A percentile compares a stretch with the other conserved stretches of the same genome.
Evolutionary conservation across 768 basidiomycete genomes (phyloP).

Genomic region (Russula brevipes): DNA sequence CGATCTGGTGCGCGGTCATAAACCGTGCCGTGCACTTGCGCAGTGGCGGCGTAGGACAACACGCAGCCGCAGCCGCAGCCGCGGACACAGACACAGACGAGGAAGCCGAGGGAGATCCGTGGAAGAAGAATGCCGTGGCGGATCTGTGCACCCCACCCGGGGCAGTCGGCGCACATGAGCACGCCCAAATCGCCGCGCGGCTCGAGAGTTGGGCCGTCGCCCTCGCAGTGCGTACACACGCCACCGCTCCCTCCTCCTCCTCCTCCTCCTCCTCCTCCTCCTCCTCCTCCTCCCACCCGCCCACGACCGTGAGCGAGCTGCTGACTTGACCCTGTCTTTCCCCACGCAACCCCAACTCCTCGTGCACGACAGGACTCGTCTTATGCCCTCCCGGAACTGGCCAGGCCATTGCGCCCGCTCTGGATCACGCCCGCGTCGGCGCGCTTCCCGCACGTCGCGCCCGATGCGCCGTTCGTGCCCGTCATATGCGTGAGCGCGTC

Average conservation of each 20-base stretch:
- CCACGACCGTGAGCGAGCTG: too few species aligned
- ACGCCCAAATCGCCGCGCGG: slow-evolving; percentile 62
- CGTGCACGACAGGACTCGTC: slow-evolving; percentile 54
- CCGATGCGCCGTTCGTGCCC: slow-evolving; percentile 46
- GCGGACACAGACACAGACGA: background rate
- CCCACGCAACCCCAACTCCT: too few species aligned
- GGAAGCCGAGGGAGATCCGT: background rate
- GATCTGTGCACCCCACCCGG: slow-evolving; percentile 65
- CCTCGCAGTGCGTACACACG: slow-evolving; percentile 51
- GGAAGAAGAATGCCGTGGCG: slow-evolving; percentile 38
- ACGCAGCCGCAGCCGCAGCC: background rate
- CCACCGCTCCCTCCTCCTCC: background rate
- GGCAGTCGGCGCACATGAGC: slow-evolving; percentile 68
- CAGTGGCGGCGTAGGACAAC: background rate
- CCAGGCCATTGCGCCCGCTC: slow-evolving; percentile 69
- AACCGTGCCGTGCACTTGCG: slow-evolving; percentile 54
- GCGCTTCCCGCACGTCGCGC: slow-evolving; percentile 40
- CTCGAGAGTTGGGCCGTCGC: slow-evolving; percentile 62
- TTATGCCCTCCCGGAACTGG: slow-evolving; percentile 57
- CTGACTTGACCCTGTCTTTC: too few species aligned
- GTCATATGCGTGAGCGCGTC: slow-evolving; percentile 87
- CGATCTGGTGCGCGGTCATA: slow-evolving; percentile 90
- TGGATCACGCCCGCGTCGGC: slow-evolving; percentile 80
- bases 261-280: background rate
- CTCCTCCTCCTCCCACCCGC: background rate